These are phyloP conservation scores for Microbotryomycetes sp. DNA, from an alignment of 1,284 basidiomycete species.

Conservation along the genomic window DNA sequence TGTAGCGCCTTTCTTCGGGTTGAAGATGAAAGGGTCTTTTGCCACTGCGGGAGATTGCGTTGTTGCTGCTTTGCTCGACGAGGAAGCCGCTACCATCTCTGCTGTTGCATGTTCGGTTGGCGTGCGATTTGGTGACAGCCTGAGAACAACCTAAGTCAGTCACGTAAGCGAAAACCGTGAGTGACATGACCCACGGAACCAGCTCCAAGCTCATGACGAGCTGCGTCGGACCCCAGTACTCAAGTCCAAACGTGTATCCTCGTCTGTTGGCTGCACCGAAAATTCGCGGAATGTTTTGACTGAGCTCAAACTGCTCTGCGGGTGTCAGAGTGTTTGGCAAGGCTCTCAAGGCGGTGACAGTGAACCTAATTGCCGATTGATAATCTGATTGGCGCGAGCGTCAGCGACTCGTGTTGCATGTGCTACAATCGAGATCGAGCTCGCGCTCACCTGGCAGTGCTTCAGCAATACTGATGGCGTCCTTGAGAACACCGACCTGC, in stretches of 20 bases:
- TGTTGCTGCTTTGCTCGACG: constrained; percentile 18
- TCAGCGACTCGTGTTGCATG: too few relatives aligned
- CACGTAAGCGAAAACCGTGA: neutral
- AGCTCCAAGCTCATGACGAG: constrained; percentile 35
- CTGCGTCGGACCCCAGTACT: constrained; percentile 43
- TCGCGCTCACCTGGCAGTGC: constrained; percentile 68
- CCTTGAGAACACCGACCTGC: constrained; percentile 81
- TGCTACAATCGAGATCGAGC: constrained; percentile 29
- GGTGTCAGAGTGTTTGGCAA: constrained; percentile 37
- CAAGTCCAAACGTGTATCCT: constrained; percentile 30
- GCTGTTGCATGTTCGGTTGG: constrained; percentile 58
- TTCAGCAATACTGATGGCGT: constrained; percentile 83
- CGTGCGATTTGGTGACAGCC: constrained; percentile 62
- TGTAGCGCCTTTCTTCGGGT: constrained; percentile 56
- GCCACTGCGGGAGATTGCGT: constrained; percentile 7
- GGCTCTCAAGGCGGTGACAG: constrained; percentile 27
- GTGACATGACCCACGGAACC: constrained; percentile 4
- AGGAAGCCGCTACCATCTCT: constrained; percentile 17
- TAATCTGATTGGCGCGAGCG: constrained; percentile 34
- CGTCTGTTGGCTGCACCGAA: constrained; percentile 28
- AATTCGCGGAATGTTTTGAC: constrained; percentile 30
- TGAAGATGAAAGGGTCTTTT: constrained; percentile 79
- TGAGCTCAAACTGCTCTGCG: constrained; percentile 35
- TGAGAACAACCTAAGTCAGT: constrained; percentile 40
- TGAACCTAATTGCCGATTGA: constrained; percentile 34